Conservation (phyloP, 169 alveolate genomes). For the Plasmodium sp. region DNA sequence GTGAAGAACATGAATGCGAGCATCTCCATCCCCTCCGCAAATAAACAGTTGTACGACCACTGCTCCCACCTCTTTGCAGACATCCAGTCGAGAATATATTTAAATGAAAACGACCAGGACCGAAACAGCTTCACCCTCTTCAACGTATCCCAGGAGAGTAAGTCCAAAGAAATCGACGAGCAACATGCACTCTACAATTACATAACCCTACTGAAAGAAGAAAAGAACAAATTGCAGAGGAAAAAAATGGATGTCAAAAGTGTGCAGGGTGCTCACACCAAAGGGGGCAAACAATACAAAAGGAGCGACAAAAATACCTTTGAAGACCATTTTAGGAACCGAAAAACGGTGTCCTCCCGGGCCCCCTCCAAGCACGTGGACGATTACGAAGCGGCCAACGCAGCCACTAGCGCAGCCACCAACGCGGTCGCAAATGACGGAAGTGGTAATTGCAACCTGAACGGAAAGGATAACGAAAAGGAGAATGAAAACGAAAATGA, state of each 20-base stretch:
- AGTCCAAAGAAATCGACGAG: conserved; percentile 65
- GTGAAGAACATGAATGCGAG: conserved; percentile 50
- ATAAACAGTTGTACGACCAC: conserved; percentile 57
- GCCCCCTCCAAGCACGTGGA: conserved; percentile 86
- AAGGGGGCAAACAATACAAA: conserved; percentile 60
- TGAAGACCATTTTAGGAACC: conserved; percentile 75
- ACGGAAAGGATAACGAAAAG: not conserved
- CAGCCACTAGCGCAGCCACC: not conserved
- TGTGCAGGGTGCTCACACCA: conserved; percentile 1
- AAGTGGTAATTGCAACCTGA: not conserved
- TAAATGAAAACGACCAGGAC: conserved; percentile 74
- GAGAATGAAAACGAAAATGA: not conserved
- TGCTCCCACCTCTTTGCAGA: conserved; percentile 69
- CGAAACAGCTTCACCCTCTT: conserved; percentile 28
- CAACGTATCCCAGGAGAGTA: conserved; percentile 49
- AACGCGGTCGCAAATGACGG: not conserved
- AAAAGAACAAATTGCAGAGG: conserved; percentile 27
- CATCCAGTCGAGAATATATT: conserved; percentile 40
- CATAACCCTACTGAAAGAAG: conserved; percentile 61
- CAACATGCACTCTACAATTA: conserved; percentile 63
- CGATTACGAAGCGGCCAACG: conserved; percentile 76
- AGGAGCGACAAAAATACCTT: conserved; percentile 66
- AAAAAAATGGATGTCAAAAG: conserved; percentile 27
- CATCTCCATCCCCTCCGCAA: conserved; percentile 30
- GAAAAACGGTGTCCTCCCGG: conserved; percentile 77